Percentiles rank a stretch among this genome's conserved stretches.
phyloP scores from a whole-genome alignment of 2,329 filamentous ascomycete species.

The Aspergillus candidus region DNA sequence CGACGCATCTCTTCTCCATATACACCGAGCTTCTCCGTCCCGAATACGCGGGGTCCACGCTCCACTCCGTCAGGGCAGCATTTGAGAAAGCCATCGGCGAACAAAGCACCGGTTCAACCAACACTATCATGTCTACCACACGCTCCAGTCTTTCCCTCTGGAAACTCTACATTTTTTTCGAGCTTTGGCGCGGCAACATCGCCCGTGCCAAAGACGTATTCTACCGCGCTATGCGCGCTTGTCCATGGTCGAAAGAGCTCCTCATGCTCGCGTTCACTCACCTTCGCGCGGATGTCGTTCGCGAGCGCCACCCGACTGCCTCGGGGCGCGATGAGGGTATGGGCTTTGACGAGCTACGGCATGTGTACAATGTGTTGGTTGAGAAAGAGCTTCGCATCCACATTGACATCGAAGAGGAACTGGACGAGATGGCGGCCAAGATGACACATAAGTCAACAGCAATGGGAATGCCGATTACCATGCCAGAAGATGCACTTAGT shows the following conservation, averaged over 20 bases:
- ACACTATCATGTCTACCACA: conserved; percentile 13
- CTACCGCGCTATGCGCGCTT: conserved; percentile 49
- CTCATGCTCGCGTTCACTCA: conserved; percentile 52
- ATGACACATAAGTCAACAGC: conserved; percentile 10
- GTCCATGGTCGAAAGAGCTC: conserved; percentile 60
- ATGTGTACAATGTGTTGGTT: conserved; percentile 50
- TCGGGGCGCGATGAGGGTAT: conserved; percentile 26
- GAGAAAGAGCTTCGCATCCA: conserved; percentile 59
- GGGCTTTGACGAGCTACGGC: conserved; percentile 44
- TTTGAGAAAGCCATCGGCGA: conserved; percentile 49
- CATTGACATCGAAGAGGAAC: conserved; percentile 46
- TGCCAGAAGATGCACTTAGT: conserved; percentile 28
- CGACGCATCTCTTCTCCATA: conserved; percentile 51
- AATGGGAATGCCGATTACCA: conserved; percentile 16
- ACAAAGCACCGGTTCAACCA: conserved; percentile 6
- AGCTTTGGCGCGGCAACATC: conserved; percentile 36
- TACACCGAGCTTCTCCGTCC: conserved; percentile 48
- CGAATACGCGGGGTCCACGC: conserved; percentile 40
- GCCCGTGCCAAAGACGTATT: conserved; percentile 47
- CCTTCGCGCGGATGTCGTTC: conserved; percentile 22
- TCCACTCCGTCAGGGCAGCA: conserved; percentile 49
- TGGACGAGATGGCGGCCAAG: conserved; percentile 28
- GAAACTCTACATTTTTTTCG: conserved; percentile 49
- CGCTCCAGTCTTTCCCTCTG: conserved; percentile 43
- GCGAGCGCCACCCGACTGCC: not conserved